These are phyloP conservation scores for Psilocybe cyanescens DNA, from an alignment of 768 basidiomycete species.

Conservation along the genomic window DNA sequence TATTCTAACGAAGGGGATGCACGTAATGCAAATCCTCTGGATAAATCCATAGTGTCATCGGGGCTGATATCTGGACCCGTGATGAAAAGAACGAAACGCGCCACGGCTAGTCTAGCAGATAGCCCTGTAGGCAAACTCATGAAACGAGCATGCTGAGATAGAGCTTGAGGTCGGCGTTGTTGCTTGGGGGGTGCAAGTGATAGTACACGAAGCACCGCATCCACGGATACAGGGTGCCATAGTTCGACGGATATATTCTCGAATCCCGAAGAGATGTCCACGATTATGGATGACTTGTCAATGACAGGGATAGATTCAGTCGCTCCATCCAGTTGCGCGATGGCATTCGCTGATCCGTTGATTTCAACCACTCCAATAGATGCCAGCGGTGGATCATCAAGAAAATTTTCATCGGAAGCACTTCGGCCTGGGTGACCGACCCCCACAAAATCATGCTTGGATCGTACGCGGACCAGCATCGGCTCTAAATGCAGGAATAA, in stretches of 20 bases:
- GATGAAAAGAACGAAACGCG: conserved; percentile 65
- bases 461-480: conserved; percentile 55
- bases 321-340: conserved; percentile 56
- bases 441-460: conserved; percentile 30
- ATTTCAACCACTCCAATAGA: conserved; percentile 63
- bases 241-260: conserved; percentile 34
- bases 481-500: conserved; percentile 51
- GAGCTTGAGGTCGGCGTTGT: conserved; percentile 4
- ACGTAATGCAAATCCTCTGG: conserved; percentile 68
- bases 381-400: conserved; percentile 54
- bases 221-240: conserved; percentile 35
- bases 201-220: conserved; percentile 47
- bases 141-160: conserved; percentile 29
- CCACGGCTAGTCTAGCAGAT: conserved; percentile 58
- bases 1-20: conserved; percentile 59
- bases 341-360: conserved; percentile 43
- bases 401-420: conserved; percentile 39
- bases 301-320: conserved; percentile 36
- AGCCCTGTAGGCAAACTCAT: conserved; percentile 58
- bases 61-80: conserved; percentile 86
- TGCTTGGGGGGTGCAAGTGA: conserved; percentile 34
- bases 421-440: conserved; percentile 26
- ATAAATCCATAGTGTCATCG: conserved; percentile 61
- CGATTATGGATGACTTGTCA: conserved; percentile 24
- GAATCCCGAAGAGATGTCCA: conserved; percentile 22